These are phyloP conservation scores for Protomyces macrosporus DNA, from an alignment of 1,139 yeast genomes.

Conservation along the genomic window DNA sequence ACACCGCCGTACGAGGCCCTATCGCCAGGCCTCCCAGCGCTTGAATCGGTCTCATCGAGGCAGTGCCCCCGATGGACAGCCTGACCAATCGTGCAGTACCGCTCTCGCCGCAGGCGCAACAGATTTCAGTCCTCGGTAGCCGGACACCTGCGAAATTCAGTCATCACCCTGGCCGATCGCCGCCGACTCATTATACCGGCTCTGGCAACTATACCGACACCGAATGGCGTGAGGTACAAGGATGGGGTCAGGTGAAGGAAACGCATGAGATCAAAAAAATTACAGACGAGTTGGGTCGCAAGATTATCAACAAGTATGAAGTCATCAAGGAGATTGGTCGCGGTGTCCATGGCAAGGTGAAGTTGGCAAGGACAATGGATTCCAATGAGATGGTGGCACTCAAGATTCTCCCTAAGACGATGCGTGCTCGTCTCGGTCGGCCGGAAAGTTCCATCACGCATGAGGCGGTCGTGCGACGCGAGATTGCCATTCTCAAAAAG, in stretches of 20 bases:
- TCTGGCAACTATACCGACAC: constrained; percentile 23
- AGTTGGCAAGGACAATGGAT: constrained; percentile 58
- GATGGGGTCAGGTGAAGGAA: constrained; percentile 56
- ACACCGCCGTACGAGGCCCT: no score
- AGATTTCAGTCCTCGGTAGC: constrained; percentile 14
- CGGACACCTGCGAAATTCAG: constrained; percentile 5
- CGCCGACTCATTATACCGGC: constrained; percentile 24
- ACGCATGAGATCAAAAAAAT: constrained; percentile 76
- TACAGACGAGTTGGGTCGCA: constrained; percentile 83
- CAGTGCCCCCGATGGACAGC: not conserved
- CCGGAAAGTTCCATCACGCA: constrained; percentile 46
- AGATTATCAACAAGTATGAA: constrained; percentile 84
- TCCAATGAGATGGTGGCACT: constrained; percentile 50
- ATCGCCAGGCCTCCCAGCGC: no score
- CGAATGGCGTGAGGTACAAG: constrained; percentile 25
- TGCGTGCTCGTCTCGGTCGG: constrained; percentile 53
- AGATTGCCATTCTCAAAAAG: constrained; percentile 93
- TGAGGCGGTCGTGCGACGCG: constrained; percentile 75
- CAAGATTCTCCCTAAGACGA: constrained; percentile 78
- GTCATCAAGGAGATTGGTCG: constrained; percentile 81
- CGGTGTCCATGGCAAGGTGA: constrained; percentile 97
- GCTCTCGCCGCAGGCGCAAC: constrained; percentile 6
- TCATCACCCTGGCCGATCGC: constrained; percentile 6
- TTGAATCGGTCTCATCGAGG: no score
- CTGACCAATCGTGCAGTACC: not conserved